A percentile compares a stretch with the other conserved stretches of the same genome.
These are phyloP conservation scores for Ustilago loliicola DNA, from an alignment of 1,284 basidiomycete species.

Conservation along the genomic window DNA sequence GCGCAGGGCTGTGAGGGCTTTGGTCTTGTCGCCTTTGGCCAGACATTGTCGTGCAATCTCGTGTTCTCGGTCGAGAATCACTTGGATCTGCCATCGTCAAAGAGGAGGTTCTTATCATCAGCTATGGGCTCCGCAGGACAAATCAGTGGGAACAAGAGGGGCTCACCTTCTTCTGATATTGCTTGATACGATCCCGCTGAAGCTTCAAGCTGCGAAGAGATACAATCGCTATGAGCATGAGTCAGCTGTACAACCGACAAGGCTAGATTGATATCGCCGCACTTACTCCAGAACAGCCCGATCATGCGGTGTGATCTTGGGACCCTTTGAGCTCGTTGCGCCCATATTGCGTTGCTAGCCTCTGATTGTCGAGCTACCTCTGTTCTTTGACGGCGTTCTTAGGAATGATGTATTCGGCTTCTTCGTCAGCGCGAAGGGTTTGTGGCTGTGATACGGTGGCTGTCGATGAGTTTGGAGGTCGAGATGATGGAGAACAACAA, in stretches of 20 bases:
- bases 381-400: background rate
- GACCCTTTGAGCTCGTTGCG: constrained; percentile 50
- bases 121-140: background rate
- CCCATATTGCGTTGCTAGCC: constrained; percentile 49
- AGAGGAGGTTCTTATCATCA: background rate
- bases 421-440: too few relatives aligned
- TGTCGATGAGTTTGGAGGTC: background rate
- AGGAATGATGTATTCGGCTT: too few relatives aligned
- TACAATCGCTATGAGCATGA: background rate
- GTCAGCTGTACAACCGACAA: background rate
- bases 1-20: constrained; percentile 86
- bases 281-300: constrained; percentile 91
- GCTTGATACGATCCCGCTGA: constrained; percentile 92
- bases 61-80: constrained; percentile 86
- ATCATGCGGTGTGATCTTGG: constrained; percentile 91
- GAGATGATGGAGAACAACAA: constrained; percentile 12
- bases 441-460: background rate
- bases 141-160: background rate
- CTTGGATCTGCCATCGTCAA: constrained; percentile 79
- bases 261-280: background rate
- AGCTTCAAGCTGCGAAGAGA: constrained; percentile 80
- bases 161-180: constrained; percentile 92
- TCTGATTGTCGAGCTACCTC: background rate
- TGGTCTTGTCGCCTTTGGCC: constrained; percentile 83
- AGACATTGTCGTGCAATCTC: constrained; percentile 88